Evolutionary conservation across 23 red algal genomes (phyloP).

Genomic region (Gracilaria gracilis): DNA sequence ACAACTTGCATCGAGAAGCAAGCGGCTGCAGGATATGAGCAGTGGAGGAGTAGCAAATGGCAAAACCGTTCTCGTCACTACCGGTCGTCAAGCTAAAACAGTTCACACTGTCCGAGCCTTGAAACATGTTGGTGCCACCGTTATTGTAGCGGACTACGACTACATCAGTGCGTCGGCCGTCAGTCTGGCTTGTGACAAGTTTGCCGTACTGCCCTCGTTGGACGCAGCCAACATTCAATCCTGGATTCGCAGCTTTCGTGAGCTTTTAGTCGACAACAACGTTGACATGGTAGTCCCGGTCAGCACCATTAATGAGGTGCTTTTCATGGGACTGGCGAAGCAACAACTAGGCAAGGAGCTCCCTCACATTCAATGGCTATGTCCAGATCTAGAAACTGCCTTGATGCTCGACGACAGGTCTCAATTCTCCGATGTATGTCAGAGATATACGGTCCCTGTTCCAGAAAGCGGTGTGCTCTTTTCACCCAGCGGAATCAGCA

Average conservation of each 20-base stretch:
- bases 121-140: conserved; percentile 72
- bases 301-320: conserved; percentile 84
- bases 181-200: conserved; percentile 75
- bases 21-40: not conserved
- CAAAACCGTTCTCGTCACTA: conserved; percentile 74
- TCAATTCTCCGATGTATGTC: conserved; percentile 45
- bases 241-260: conserved; percentile 62
- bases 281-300: conserved; percentile 76
- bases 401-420: conserved; percentile 69
- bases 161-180: conserved; percentile 69
- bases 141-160: conserved; percentile 78
- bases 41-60: conserved; percentile 49
- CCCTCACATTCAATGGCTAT: conserved; percentile 69
- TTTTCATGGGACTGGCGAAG: conserved; percentile 62
- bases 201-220: conserved; percentile 54
- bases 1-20: not conserved
- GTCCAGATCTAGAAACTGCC: conserved; percentile 62
- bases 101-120: conserved; percentile 75
- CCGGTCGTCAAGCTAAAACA: conserved; percentile 78
- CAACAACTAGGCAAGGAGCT: conserved; percentile 28
- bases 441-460: conserved; percentile 42
- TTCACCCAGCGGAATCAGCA: conserved; percentile 1
- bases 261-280: conserved; percentile 58
- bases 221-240: conserved; percentile 1
- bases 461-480: conserved; percentile 50